Percentiles rank a stretch among this genome's conserved stretches.
Evolutionary conservation across 2,329 filamentous ascomycete species (phyloP).

Genomic region (Alternaria sp.): DNA sequence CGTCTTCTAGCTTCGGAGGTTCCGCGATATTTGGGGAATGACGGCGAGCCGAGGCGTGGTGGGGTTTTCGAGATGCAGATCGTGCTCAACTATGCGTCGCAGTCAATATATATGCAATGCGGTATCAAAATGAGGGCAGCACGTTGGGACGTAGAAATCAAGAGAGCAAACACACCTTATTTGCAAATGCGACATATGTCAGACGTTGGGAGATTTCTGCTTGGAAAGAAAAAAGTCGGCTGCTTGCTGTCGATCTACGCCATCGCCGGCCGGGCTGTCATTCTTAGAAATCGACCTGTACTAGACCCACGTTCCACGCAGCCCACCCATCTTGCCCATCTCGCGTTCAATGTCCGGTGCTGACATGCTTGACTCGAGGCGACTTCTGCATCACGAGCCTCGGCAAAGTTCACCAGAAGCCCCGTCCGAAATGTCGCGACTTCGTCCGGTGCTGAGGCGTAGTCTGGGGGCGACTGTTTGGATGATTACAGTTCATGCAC

Average conservation of each 20-base stretch:
- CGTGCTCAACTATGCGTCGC: conserved; percentile 13
- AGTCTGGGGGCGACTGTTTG: conserved; percentile 7
- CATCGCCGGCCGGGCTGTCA: conserved; percentile 23
- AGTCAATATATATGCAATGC: neutral
- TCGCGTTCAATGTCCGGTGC: conserved; percentile 2
- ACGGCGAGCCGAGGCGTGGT: conserved; percentile 16
- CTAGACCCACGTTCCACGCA: conserved; percentile 22
- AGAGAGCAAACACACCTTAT: conserved; percentile 5
- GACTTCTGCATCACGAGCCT: conserved; percentile 18
- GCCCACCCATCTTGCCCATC: neutral
- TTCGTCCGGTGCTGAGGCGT: neutral
- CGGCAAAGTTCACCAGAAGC: neutral
- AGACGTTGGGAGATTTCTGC: conserved; percentile 17
- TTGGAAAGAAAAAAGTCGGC: conserved; percentile 15
- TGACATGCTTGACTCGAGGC: conserved; percentile 16
- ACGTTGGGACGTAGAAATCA: no score
- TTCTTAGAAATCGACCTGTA: conserved; percentile 32
- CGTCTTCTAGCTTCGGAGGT: conserved; percentile 29
- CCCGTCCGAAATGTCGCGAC: neutral
- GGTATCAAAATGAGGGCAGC: conserved; percentile 12
- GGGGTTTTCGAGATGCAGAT: conserved; percentile 13
- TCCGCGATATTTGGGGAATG: conserved; percentile 22
- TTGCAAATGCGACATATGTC: conserved; percentile 8
- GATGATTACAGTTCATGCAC: conserved; percentile 21
- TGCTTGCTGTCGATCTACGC: conserved; percentile 21